Evolutionary conservation across 371 early-diverging fungal species (phyloP).

Genomic region (Quaeritorhiza haematococci): DNA sequence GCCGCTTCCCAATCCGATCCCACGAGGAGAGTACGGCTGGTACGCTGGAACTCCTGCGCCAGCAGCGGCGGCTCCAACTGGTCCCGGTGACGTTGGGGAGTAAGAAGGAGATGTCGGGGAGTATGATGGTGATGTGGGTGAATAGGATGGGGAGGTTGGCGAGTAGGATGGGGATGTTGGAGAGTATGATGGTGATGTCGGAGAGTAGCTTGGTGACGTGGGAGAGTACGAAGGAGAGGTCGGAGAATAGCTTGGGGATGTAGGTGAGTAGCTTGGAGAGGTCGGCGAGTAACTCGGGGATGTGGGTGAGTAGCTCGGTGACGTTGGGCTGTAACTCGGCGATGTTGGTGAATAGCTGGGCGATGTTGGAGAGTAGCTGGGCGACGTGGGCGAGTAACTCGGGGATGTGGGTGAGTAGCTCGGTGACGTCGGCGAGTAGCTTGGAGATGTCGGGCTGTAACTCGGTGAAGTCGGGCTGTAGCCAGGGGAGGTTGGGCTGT

Average conservation of each 20-base stretch:
- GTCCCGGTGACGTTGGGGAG: slow-evolving; percentile 17
- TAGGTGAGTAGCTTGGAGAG: slow-evolving; percentile 57
- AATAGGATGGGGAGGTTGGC: slow-evolving; percentile 34
- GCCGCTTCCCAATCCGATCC: too few species aligned
- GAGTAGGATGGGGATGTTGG: slow-evolving; percentile 65
- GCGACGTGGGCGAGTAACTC: slow-evolving; percentile 42
- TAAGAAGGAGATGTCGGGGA: slow-evolving; percentile 57
- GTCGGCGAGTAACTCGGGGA: slow-evolving; percentile 66
- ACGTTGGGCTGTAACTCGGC: slow-evolving; percentile 69
- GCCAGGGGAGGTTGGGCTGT: slow-evolving; percentile 71
- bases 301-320: slow-evolving; percentile 65
- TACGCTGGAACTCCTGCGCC: too few species aligned
- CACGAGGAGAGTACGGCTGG: too few species aligned
- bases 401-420: slow-evolving; percentile 40
- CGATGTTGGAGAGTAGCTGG: slow-evolving; percentile 40
- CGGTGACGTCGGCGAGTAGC: slow-evolving; percentile 48
- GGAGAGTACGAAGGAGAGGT: slow-evolving; percentile 25
- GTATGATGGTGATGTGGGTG: slow-evolving; percentile 57
- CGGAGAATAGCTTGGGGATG: slow-evolving; percentile 33
- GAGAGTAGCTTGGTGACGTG: slow-evolving; percentile 52
- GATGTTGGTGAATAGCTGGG: slow-evolving; percentile 55
- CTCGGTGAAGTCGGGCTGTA: slow-evolving; percentile 88
- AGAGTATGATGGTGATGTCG: slow-evolving; percentile 63
- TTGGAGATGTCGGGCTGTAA: slow-evolving; percentile 41
- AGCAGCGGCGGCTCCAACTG: too few species aligned